Evolutionary conservation across 2,329 filamentous ascomycete genomes (phyloP).

Genomic region (Cercospora zeina): DNA sequence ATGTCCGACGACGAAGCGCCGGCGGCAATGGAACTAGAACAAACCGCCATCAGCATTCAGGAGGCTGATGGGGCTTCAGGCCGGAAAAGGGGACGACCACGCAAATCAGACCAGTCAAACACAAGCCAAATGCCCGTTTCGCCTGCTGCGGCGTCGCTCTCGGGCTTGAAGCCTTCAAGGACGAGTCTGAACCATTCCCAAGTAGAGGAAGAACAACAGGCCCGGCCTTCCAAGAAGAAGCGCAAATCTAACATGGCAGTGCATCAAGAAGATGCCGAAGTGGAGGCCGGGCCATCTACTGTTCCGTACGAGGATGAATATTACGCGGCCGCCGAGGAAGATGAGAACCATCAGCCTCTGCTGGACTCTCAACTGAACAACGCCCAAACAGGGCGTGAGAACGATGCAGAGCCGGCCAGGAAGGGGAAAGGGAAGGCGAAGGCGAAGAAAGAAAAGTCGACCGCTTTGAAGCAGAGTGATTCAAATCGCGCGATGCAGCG

Average conservation of each 20-base stretch:
- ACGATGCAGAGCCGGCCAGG: slow-evolving; percentile 18
- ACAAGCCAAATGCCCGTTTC: slow-evolving; percentile 22
- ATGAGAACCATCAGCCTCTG: slow-evolving; percentile 16
- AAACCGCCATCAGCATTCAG: slow-evolving; percentile 19
- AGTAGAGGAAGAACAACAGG: slow-evolving; percentile 10
- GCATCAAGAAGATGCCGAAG: slow-evolving; percentile 21
- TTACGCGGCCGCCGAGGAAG: slow-evolving; percentile 21
- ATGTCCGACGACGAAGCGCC: slow-evolving; percentile 24
- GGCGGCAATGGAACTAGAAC: slow-evolving; percentile 19
- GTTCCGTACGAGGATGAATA: slow-evolving; percentile 22
- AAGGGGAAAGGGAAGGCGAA: slow-evolving; percentile 24
- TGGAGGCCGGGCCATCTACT: slow-evolving; percentile 21
- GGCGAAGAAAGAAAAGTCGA: slow-evolving; percentile 25
- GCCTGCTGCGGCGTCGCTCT: slow-evolving; percentile 4
- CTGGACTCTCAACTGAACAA: slow-evolving; percentile 27
- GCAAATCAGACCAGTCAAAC: slow-evolving; percentile 29
- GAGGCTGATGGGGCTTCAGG: slow-evolving; percentile 19
- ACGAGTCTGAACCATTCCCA: slow-evolving; percentile 24
- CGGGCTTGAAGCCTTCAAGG: slow-evolving; percentile 27
- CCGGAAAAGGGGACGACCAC: slow-evolving; percentile 26
- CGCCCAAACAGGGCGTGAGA: slow-evolving; percentile 21
- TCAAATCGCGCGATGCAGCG: slow-evolving; percentile 29
- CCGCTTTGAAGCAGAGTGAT: slow-evolving; percentile 29
- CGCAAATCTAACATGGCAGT: slow-evolving; percentile 24
- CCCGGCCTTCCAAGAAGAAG: slow-evolving; percentile 26